Conservation (phyloP, 2,329 filamentous ascomycete species). For the Diaporthe sp. region DNA sequence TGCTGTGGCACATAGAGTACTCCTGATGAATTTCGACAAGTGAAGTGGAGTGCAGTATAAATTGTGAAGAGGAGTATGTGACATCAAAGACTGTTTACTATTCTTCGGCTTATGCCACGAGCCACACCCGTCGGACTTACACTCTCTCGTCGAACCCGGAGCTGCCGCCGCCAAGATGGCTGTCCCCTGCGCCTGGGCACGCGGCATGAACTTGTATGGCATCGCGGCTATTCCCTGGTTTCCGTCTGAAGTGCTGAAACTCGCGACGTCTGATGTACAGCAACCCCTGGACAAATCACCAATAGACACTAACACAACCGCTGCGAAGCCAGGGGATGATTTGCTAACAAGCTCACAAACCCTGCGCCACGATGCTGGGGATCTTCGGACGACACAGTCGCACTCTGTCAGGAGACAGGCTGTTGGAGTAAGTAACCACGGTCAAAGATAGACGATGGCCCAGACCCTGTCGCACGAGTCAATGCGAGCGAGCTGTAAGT, state of each 20-base stretch:
- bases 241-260: conserved; percentile 30
- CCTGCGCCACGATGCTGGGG: conserved; percentile 29
- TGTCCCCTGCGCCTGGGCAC: conserved; percentile 10
- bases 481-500: neutral
- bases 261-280: conserved; percentile 28
- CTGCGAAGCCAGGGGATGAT: neutral
- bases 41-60: neutral
- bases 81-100: neutral
- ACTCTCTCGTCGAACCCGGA: neutral
- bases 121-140: neutral
- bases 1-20: conserved; percentile 3
- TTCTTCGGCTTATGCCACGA: conserved; percentile 4
- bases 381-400: conserved; percentile 13
- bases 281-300: conserved; percentile 10
- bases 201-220: conserved; percentile 21
- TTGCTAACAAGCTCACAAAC: neutral
- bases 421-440: conserved; percentile 10
- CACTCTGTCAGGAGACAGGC: conserved; percentile 18
- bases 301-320: neutral
- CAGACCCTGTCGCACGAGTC: conserved; percentile 11
- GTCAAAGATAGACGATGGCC: conserved; percentile 19
- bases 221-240: conserved; percentile 29
- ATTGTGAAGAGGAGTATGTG: neutral
- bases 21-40: neutral
- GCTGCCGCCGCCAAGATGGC: conserved; percentile 15